Base-by-base conservation (phyloP, 805 yeast genomes). In the Yamadazyma sp. region DNA sequence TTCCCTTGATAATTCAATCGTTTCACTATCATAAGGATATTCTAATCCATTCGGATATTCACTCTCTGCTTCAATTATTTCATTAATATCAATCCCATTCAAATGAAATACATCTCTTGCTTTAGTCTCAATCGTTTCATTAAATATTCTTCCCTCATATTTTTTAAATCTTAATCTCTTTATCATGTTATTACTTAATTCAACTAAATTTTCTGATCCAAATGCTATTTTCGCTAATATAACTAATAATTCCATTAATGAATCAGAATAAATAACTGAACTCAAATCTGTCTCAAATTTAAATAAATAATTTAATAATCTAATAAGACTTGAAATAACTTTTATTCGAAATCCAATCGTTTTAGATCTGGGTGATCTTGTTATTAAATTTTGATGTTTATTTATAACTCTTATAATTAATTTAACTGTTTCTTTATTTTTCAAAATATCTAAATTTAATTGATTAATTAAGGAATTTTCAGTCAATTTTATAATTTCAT, bases 1-100 rank as follows among this genome's bases (percentile, higher is more conserved):
- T 43, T 80, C 85, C 42, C 86, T 66, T 0, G 94, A 81, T 50
- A 81, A 61, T 42, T 80, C 86, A 24, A 82, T 76, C 3, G 78
- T 76, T 38, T 75, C 79, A 38, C 68, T 74, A 37, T 76, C 80
- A 49, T 79, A 81, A 5, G 77, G 73, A 40, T 78, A 70, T 49
- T 80, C 86, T 10, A 78, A 51, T 1, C 86, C 86, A 49, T 80
- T 78, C 32, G 78, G 65, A 31, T 61, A 58, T 45, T 73, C 76
- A 8, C 61, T 53, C 23, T 61, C 56, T 2, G 65, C 65, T 20
- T 54, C 27, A 41, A 27, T 38, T 41, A 50, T 35, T 17, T 53
- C 43, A 35, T 42, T 33, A 36, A 35, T 26, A 36, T 12, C 34
- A 41, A 28, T 38, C 19, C 38, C 31, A 26, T 24, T 30, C 17